phyloP scores from a whole-genome alignment of 805 yeast species.

The Cyberlindnera mycetangii region DNA sequence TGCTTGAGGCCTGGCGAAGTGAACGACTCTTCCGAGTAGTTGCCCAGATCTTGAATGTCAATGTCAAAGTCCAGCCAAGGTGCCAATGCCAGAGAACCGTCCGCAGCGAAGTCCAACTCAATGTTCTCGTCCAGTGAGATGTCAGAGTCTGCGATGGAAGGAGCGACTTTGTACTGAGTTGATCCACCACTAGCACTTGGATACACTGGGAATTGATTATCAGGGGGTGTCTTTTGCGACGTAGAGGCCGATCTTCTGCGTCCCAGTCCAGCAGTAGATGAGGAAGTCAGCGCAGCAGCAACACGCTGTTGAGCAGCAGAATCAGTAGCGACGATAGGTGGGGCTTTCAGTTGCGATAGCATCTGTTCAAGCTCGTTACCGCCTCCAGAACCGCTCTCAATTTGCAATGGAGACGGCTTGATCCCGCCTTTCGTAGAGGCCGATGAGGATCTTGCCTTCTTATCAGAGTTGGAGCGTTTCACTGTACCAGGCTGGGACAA shows the following conservation, averaged over 20 bases:
- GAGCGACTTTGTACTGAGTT: conserved; percentile 7
- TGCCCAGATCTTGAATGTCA: conserved; percentile 19
- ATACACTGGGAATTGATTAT: conserved; percentile 1
- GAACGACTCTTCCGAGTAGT: conserved; percentile 10
- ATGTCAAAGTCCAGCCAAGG: conserved; percentile 52
- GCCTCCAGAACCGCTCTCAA: not conserved
- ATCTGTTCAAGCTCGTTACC: conserved; percentile 25
- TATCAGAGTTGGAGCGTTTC: conserved; percentile 15
- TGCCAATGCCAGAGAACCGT: conserved; percentile 75
- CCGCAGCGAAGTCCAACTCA: conserved; percentile 67
- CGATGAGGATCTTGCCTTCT: conserved; percentile 14
- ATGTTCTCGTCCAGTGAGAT: conserved; percentile 20
- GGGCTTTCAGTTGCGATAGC: conserved; percentile 27
- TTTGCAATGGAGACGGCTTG: conserved; percentile 19
- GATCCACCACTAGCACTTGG: conserved; percentile 1
- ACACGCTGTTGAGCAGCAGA: conserved; percentile 13
- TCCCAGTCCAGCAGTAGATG: not conserved
- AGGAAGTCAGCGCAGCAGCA: conserved; percentile 3
- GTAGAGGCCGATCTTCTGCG: conserved; percentile 15
- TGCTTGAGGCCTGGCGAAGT: not conserved
- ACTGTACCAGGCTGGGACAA: conserved; percentile 30
- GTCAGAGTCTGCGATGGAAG: conserved; percentile 10
- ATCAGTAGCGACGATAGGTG: conserved; percentile 24
- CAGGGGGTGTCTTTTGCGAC: conserved; percentile 15
- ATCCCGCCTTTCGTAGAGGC: conserved; percentile 4